phyloP scores from a whole-genome alignment of 345 rosid genomes.

The Hibiscus syriacus region DNA sequence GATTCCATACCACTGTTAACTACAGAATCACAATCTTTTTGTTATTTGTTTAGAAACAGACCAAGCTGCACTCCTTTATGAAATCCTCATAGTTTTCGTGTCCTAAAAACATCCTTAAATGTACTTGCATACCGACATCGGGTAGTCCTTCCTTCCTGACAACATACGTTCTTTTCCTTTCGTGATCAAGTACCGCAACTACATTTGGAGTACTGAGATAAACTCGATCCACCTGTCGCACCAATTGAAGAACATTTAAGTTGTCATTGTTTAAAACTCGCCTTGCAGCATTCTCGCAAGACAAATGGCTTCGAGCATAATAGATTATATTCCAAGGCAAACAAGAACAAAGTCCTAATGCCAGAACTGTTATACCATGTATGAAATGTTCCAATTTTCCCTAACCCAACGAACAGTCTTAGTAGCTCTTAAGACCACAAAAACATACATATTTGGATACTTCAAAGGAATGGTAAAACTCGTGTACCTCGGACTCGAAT shows the following conservation, averaged over 20 bases:
- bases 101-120: background rate
- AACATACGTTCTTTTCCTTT: conserved; percentile 61
- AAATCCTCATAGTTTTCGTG: too few relatives aligned
- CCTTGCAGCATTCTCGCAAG: background rate
- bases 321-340: background rate
- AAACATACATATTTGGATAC: background rate
- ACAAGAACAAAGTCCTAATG: too few relatives aligned
- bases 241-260: background rate
- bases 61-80: too few relatives aligned
- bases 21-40: conserved; percentile 2
- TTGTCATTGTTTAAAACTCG: background rate
- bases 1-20: conserved; percentile 87
- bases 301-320: background rate
- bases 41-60: background rate
- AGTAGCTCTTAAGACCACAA: background rate
- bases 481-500: conserved; percentile 84
- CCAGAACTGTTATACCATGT: background rate
- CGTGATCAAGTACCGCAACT: conserved; percentile 75
- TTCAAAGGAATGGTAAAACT: background rate
- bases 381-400: background rate
- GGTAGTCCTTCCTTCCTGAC: conserved; percentile 73
- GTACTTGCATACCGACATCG: conserved; percentile 55
- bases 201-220: conserved; percentile 57
- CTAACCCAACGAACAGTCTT: too few relatives aligned
- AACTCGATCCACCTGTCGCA: conserved; percentile 66